phyloP scores from a whole-genome alignment of 495 filamentous ascomycete species.

The Neurospora sp. region DNA sequence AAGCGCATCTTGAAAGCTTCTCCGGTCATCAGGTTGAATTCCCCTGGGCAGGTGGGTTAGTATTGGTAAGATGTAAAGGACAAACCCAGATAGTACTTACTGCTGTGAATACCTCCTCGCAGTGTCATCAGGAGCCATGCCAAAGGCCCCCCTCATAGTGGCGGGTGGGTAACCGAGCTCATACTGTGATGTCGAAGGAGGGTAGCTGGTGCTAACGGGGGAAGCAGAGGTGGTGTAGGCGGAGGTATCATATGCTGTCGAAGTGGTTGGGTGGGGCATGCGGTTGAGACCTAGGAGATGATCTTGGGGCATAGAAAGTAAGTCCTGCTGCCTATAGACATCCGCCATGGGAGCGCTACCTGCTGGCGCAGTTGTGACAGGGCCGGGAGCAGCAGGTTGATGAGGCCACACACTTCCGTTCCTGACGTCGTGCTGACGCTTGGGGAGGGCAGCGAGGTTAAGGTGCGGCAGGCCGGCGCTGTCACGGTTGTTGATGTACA shows the following conservation, averaged over 20 bases:
- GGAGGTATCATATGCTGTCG: constrained; percentile 38
- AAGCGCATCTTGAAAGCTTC: constrained; percentile 69
- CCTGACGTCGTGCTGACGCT: constrained; percentile 21
- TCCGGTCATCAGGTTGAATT: constrained; percentile 50
- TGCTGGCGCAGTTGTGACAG: constrained; percentile 60
- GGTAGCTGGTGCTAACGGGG: constrained; percentile 54
- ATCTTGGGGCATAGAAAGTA: constrained; percentile 69
- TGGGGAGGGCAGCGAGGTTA: constrained; percentile 37
- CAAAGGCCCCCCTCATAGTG: constrained; percentile 50
- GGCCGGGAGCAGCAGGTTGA: constrained; percentile 58
- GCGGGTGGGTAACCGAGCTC: constrained; percentile 53
- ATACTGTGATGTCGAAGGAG: constrained; percentile 59
- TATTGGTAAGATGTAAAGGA: constrained; percentile 1
- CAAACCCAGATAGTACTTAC: constrained; percentile 69
- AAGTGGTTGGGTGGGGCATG: constrained; percentile 35
- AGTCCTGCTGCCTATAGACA: constrained; percentile 49
- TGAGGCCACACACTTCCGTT: constrained; percentile 39
- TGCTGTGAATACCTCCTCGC: constrained; percentile 77
- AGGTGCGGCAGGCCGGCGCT: constrained; percentile 21
- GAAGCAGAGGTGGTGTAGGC: constrained; percentile 45
- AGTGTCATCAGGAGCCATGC: constrained; percentile 49
- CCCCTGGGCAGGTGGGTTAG: constrained; percentile 30
- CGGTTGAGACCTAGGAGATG: constrained; percentile 47
- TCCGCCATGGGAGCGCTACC: constrained; percentile 60
- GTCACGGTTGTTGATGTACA: constrained; percentile 38